phyloP scores from a whole-genome alignment of 441 rosid species.

The Gossypium gossypioides region DNA sequence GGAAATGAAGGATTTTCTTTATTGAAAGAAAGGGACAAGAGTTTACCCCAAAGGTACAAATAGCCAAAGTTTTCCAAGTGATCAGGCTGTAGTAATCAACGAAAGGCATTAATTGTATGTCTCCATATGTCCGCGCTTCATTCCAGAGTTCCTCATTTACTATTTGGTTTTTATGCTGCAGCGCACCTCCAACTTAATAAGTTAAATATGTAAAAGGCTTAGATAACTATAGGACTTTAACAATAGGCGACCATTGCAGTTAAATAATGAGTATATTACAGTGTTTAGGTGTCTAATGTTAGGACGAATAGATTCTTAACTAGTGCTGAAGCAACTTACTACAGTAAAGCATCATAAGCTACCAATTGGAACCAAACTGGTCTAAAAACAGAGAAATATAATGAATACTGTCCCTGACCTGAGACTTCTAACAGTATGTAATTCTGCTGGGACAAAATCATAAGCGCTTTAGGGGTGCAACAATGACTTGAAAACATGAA shows the following conservation, averaged over 20 bases:
- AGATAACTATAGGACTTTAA: not conserved
- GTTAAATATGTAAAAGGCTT: conserved; percentile 10
- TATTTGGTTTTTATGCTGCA: conserved; percentile 88
- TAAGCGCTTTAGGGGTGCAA: not conserved
- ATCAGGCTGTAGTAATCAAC: conserved; percentile 92
- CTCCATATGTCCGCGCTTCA: conserved; percentile 74
- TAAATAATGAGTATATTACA: not conserved
- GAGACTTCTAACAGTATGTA: not conserved
- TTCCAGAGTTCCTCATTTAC: conserved; percentile 90
- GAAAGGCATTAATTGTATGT: conserved; percentile 90
- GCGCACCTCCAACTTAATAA: conserved; percentile 18
- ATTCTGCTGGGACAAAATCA: not conserved
- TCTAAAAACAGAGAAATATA: not conserved
- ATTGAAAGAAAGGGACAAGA: conserved; percentile 20
- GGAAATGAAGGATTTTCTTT: conserved; percentile 17
- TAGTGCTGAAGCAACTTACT: not conserved
- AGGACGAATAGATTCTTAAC: not conserved
- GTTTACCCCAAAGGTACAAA: conserved; percentile 90
- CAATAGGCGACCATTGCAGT: not conserved
- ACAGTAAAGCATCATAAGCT: not conserved
- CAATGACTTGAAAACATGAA: not conserved
- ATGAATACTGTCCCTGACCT: not conserved
- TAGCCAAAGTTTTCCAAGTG: conserved; percentile 93
- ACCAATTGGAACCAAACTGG: not conserved
- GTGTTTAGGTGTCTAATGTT: not conserved